These are phyloP conservation scores for Penicillium odoratum DNA, from an alignment of 495 filamentous ascomycete species.

Conservation along the genomic window DNA sequence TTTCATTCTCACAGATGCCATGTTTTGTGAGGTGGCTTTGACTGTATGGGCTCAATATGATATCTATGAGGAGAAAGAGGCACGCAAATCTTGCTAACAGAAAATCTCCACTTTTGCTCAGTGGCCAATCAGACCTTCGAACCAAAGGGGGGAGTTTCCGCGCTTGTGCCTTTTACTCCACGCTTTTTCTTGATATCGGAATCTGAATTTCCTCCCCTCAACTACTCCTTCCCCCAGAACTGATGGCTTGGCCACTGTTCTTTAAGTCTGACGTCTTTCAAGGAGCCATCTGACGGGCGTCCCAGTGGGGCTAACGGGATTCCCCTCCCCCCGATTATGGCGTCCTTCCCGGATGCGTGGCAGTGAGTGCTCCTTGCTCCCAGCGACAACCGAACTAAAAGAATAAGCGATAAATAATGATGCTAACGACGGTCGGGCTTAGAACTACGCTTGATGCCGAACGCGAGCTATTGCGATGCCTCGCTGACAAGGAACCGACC, in stretches of 20 bases:
- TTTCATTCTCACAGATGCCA: no score
- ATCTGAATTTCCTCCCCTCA: constrained; percentile 8
- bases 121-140: not conserved
- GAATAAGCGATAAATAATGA: constrained; percentile 6
- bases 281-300: constrained; percentile 54
- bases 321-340: constrained; percentile 43
- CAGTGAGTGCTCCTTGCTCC: constrained; percentile 40
- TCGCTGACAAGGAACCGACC: constrained; percentile 53
- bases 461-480: constrained; percentile 48
- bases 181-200: constrained; percentile 18
- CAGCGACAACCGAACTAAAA: not conserved
- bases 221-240: constrained; percentile 20
- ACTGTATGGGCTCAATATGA: no score
- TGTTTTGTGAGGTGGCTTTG: no score
- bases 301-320: constrained; percentile 35
- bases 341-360: constrained; percentile 50
- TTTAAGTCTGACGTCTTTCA: constrained; percentile 43
- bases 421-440: constrained; percentile 19
- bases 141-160: constrained; percentile 13
- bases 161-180: constrained; percentile 17
- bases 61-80: no score
- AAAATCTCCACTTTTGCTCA: not conserved
- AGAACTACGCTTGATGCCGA: constrained; percentile 50
- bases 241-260: constrained; percentile 46
- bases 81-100: no score